Evolutionary conservation across 306 rosid genomes (phyloP).

Genomic region (Trifolium subterraneum): DNA sequence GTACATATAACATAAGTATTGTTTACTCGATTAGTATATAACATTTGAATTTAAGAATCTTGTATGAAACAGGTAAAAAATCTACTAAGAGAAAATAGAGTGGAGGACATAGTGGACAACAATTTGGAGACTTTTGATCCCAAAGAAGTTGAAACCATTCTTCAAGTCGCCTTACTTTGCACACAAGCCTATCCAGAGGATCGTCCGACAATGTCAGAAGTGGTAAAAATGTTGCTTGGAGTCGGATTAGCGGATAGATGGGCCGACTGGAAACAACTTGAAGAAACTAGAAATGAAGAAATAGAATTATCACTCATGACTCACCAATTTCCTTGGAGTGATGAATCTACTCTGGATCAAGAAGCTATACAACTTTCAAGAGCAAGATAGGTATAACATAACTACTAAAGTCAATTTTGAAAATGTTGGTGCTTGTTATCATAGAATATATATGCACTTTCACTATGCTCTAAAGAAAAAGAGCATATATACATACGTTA

Average conservation of each 20-base stretch:
- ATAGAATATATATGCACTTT: constrained; percentile 33
- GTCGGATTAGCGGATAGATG: constrained; percentile 77
- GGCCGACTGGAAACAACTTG: constrained; percentile 83
- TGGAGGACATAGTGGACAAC: constrained; percentile 74
- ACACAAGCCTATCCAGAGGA: constrained; percentile 72
- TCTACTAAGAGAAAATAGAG: constrained; percentile 74
- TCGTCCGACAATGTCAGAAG: constrained; percentile 80
- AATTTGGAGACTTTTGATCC: constrained; percentile 64
- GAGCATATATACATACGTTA: not conserved
- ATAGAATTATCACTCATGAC: constrained; percentile 55
- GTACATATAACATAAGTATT: not conserved
- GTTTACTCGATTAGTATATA: too few species aligned
- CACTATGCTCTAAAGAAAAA: constrained; percentile 9
- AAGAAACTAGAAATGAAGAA: constrained; percentile 62
- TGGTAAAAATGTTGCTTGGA: constrained; percentile 68
- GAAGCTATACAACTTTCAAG: constrained; percentile 86
- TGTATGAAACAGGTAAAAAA: constrained; percentile 63
- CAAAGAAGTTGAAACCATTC: constrained; percentile 67
- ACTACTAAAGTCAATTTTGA: constrained; percentile 45
- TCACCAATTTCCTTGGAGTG: constrained; percentile 81
- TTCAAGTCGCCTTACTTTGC: constrained; percentile 88
- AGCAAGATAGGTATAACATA: constrained; percentile 57
- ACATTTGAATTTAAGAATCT: constrained; percentile 4
- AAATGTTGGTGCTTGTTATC: constrained; percentile 20
- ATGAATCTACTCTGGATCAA: constrained; percentile 78